phyloP scores from a whole-genome alignment of 2,329 filamentous ascomycete genomes.

The Paraconiothyrium sp. region DNA sequence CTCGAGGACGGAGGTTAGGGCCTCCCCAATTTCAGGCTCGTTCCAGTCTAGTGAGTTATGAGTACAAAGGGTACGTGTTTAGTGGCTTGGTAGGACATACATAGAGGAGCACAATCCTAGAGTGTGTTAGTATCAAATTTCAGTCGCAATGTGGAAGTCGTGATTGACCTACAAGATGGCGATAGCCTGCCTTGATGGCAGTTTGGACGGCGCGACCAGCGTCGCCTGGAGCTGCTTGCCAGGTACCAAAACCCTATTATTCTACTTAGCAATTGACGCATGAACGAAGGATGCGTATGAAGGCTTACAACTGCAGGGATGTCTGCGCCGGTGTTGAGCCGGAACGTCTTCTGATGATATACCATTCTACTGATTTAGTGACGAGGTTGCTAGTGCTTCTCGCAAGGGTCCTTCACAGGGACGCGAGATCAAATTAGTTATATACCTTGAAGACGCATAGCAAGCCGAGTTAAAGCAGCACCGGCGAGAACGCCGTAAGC shows the following conservation, averaged over 20 bases:
- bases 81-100: not conserved
- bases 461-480: not conserved
- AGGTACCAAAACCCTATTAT: slow-evolving; percentile 28
- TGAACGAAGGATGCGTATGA: not conserved
- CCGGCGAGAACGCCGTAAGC: slow-evolving; percentile 12
- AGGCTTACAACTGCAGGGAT: slow-evolving; percentile 19
- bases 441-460: not conserved
- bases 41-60: slow-evolving; percentile 19
- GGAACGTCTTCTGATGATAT: slow-evolving; percentile 32
- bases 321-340: slow-evolving; percentile 23
- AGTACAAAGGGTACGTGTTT: not conserved
- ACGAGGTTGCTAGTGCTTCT: not conserved
- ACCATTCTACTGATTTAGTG: slow-evolving; percentile 13
- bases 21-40: slow-evolving; percentile 22
- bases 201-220: slow-evolving; percentile 43
- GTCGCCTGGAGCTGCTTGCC: slow-evolving; percentile 24
- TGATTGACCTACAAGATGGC: slow-evolving; percentile 18
- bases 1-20: slow-evolving; percentile 55
- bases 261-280: not conserved
- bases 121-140: not conserved
- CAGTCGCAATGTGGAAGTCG: not conserved
- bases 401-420: not conserved
- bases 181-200: slow-evolving; percentile 25
- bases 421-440: not conserved
- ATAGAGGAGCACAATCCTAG: slow-evolving; percentile 1